A percentile compares a stretch with the other conserved stretches of the same genome.
Evolutionary conservation across 306 rosid genomes (phyloP).

Genomic region (Sechiopsis laciniata): DNA sequence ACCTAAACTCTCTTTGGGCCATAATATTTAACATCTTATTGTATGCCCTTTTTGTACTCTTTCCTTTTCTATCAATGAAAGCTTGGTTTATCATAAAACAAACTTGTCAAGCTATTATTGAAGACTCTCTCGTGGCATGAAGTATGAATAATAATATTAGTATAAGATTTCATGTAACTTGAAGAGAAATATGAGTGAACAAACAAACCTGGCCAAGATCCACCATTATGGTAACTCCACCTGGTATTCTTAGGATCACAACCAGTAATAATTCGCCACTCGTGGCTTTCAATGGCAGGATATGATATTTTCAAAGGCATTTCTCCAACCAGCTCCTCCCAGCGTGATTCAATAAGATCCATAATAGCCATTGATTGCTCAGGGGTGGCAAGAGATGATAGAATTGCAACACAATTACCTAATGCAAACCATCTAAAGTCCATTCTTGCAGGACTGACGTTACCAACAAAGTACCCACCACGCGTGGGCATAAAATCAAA

Average conservation of each 20-base stretch:
- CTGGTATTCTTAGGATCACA: constrained; percentile 30
- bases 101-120: background rate
- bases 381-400: constrained; percentile 28
- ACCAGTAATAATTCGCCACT: constrained; percentile 26
- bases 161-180: background rate
- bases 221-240: constrained; percentile 30
- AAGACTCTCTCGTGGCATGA: background rate
- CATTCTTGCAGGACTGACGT: constrained; percentile 28
- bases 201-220: constrained; percentile 28
- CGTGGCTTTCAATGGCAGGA: constrained; percentile 27
- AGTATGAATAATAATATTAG: background rate
- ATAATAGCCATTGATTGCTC: constrained; percentile 27
- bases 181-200: background rate
- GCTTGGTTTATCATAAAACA: too few relatives aligned
- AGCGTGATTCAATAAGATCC: constrained; percentile 29
- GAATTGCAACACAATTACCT: constrained; percentile 27
- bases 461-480: constrained; percentile 27
- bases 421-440: constrained; percentile 27
- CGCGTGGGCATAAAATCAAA: constrained; percentile 28
- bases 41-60: too few relatives aligned
- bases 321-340: constrained; percentile 29
- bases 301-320: constrained; percentile 26
- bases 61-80: too few relatives aligned
- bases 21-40: too few relatives aligned
- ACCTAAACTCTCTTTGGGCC: too few relatives aligned